Evolutionary conservation across 306 rosid genomes (phyloP), one percentile per base, ranked within the genome.

Genomic region (Ceratonia siliqua): DNA sequence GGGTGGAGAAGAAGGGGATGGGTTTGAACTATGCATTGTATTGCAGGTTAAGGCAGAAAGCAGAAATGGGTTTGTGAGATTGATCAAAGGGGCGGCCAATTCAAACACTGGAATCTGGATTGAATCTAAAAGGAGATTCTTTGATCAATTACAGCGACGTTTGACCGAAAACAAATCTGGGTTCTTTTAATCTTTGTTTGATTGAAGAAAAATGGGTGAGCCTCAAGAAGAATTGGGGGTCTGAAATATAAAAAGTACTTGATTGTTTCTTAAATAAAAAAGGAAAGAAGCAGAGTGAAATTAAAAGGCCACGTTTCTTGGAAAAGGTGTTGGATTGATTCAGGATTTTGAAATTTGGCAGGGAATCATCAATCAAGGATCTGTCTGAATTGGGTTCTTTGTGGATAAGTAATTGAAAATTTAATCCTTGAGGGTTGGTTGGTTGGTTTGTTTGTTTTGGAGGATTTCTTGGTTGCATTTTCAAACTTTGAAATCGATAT

Each of bases 21-120:
- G 62, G 41, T 6, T 49, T 17, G 87, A 32, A 79, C 21, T 68
- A 30, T 81, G 82, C 98, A 92, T 92, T 46, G 21, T 57, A 5
- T 28, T 50, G 4, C 32, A 28, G 4, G 25, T 30, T 14, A 45
- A 35, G 24, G 24, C 6, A 33, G 9, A 5, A 68, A 68, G 28
- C 8, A 48, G 67, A 28, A 73, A 3, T 53, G 32, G 56, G 32
- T 56, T 41, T 49, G 15, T 36, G 35, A 39, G 10, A 58, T 30
- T 15, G 39, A 22, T 33, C 43, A 2, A 28, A n/a, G n/a, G n/a
- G 32, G 4, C 32, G 4, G 4, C 32, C 32, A 14, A 50, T 28
- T 28, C 32, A 42, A 4, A 28, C 32, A 28, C 32, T 28, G 4
- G 4, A 28, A 28, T n/a, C n/a, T n/a, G n/a, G n/a, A n/a, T 42